These are phyloP conservation scores for Populus davidiana DNA, from an alignment of 345 rosid genomes.

Conservation along the genomic window DNA sequence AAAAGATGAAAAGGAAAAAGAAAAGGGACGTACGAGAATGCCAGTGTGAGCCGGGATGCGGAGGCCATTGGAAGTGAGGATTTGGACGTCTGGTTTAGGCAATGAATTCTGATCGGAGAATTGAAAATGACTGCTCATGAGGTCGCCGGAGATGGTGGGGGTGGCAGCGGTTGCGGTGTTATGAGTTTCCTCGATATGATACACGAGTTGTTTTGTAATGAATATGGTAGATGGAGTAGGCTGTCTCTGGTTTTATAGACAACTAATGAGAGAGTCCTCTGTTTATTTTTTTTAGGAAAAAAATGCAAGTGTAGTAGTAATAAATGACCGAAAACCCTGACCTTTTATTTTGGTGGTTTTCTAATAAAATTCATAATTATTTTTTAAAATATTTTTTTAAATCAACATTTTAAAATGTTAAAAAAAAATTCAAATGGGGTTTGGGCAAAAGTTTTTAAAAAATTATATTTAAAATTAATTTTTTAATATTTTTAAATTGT, in stretches of 20 bases:
- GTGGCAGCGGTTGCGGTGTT: slow-evolving; percentile 10
- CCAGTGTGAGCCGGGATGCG: slow-evolving; percentile 67
- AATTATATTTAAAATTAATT: too few species aligned
- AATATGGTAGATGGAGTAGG: neutral
- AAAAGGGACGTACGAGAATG: slow-evolving; percentile 45
- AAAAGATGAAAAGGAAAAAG: neutral
- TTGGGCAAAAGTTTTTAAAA: too few species aligned
- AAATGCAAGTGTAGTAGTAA: too few species aligned
- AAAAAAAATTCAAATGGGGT: too few species aligned
- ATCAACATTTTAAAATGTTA: too few species aligned
- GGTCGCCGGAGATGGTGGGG: slow-evolving; percentile 16
- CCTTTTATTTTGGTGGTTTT: too few species aligned
- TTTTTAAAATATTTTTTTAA: too few species aligned
- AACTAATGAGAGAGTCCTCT: neutral
- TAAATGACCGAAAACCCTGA: too few species aligned
- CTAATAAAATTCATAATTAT: too few species aligned
- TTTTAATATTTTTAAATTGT: too few species aligned
- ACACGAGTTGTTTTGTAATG: neutral
- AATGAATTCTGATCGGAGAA: slow-evolving; percentile 20
- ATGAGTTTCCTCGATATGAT: neutral
- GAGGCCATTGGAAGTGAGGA: slow-evolving; percentile 67
- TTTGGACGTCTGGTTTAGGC: slow-evolving; percentile 52
- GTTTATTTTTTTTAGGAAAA: too few species aligned
- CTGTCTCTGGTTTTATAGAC: neutral
- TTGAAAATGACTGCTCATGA: neutral